Conservation (phyloP, 2,329 filamentous ascomycete species). For the Trichoderma asperellum region DNA sequence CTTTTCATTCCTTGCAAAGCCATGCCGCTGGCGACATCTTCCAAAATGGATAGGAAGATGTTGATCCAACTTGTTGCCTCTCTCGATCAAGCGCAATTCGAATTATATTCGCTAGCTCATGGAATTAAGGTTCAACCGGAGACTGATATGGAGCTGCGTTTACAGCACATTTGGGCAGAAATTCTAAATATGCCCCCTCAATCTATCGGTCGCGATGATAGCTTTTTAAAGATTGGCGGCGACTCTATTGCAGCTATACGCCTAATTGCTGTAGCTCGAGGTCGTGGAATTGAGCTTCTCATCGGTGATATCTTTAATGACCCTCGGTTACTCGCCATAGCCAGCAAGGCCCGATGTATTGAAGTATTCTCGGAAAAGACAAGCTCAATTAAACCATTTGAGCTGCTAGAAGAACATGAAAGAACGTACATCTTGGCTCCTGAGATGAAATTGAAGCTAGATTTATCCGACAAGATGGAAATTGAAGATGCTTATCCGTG, state of each 20-base stretch:
- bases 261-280: constrained; percentile 3
- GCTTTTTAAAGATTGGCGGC: constrained; percentile 28
- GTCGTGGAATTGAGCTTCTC: background rate
- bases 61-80: background rate
- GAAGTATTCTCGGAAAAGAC: background rate
- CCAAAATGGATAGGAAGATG: constrained; percentile 19
- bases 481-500: constrained; percentile 33
- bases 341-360: background rate
- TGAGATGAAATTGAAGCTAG: background rate
- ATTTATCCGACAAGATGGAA: background rate
- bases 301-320: constrained; percentile 11
- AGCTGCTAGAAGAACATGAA: background rate
- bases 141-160: constrained; percentile 6
- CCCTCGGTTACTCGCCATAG: background rate
- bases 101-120: constrained; percentile 4
- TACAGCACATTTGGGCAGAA: constrained; percentile 20
- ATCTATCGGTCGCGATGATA: constrained; percentile 22
- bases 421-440: background rate
- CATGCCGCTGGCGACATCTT: constrained; percentile 18
- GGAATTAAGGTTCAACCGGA: background rate
- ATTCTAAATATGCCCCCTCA: background rate
- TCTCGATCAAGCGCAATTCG: background rate
- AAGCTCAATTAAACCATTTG: background rate
- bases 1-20: constrained; percentile 15
- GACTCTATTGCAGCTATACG: constrained; percentile 27